phyloP scores from a whole-genome alignment of 1,284 basidiomycete genomes.

The Apiotrichum porosum region DNA sequence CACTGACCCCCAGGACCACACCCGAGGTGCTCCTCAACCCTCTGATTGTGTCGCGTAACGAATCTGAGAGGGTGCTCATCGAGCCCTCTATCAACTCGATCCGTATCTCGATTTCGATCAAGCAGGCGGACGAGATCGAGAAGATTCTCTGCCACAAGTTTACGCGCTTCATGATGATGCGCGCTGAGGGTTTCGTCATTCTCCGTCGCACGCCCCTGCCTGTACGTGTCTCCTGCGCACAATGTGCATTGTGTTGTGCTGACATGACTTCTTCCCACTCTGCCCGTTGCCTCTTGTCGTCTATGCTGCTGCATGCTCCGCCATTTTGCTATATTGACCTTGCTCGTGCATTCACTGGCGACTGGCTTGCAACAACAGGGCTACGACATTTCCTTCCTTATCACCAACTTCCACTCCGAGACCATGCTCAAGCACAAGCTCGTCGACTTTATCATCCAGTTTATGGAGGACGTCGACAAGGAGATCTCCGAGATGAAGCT shows the following conservation, averaged over 20 bases:
- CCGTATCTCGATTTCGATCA: constrained; percentile 93
- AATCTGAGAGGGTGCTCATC: constrained; percentile 93
- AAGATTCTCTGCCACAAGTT: constrained; percentile 96
- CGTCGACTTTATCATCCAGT: constrained; percentile 99
- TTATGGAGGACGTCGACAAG: constrained; percentile 90
- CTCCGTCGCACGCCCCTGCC: constrained; percentile 87
- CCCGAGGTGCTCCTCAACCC: constrained; percentile 93
- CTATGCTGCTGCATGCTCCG: no score
- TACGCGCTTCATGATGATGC: constrained; percentile 98
- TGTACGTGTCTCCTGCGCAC: constrained; percentile 52
- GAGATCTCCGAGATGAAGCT: constrained; percentile 60
- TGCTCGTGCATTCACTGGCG: background rate
- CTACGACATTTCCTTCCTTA: constrained; percentile 97
- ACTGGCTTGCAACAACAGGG: no score
- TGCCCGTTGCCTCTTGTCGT: background rate
- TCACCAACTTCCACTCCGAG: constrained; percentile 94
- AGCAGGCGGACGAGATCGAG: constrained; percentile 99
- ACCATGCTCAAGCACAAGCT: constrained; percentile 99
- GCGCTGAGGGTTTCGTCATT: constrained; percentile 95
- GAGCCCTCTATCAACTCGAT: constrained; percentile 97
- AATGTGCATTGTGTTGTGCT: background rate
- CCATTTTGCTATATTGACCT: no score
- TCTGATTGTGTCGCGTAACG: constrained; percentile 88
- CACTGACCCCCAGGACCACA: constrained; percentile 59
- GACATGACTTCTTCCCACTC: background rate